These are phyloP conservation scores for Articulospora tetracladia DNA, from an alignment of 495 filamentous ascomycete species.

Conservation along the genomic window DNA sequence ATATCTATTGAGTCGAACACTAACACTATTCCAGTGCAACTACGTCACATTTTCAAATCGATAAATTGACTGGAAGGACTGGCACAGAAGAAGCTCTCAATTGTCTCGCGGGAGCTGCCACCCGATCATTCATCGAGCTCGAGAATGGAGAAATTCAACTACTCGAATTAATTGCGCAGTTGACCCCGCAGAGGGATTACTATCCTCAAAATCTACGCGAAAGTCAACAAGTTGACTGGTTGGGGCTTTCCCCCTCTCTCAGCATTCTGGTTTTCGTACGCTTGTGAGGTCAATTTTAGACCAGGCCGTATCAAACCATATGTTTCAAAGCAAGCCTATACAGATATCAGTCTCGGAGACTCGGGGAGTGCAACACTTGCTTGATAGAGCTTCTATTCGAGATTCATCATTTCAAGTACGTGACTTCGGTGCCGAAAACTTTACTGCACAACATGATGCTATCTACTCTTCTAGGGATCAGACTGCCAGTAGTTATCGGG, in stretches of 20 bases:
- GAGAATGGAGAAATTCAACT: conserved; percentile 33
- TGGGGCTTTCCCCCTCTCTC: conserved; percentile 39
- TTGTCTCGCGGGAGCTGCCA: conserved; percentile 43
- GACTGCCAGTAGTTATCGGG: conserved; percentile 1
- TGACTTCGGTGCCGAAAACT: conserved; percentile 50
- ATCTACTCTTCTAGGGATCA: conserved; percentile 29
- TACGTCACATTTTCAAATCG: conserved; percentile 54
- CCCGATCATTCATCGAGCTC: conserved; percentile 47
- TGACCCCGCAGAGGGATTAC: conserved; percentile 47
- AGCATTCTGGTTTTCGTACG: conserved; percentile 45
- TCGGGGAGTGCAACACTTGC: conserved; percentile 22
- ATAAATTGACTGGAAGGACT: conserved; percentile 51
- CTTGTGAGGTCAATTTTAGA: conserved; percentile 38
- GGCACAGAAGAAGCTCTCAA: conserved; percentile 59
- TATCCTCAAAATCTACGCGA: conserved; percentile 42
- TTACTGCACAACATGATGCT: conserved; percentile 33
- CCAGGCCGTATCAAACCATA: conserved; percentile 24
- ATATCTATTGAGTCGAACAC: too few species aligned
- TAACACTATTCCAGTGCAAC: conserved; percentile 33
- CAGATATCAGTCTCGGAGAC: neutral
- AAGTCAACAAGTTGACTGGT: conserved; percentile 45
- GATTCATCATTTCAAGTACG: conserved; percentile 42
- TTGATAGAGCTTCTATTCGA: conserved; percentile 41
- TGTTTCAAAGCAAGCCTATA: conserved; percentile 8
- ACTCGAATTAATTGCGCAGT: conserved; percentile 39